These are phyloP conservation scores for Hypoxylon fragiforme DNA, from an alignment of 495 filamentous ascomycete genomes.

Conservation along the genomic window DNA sequence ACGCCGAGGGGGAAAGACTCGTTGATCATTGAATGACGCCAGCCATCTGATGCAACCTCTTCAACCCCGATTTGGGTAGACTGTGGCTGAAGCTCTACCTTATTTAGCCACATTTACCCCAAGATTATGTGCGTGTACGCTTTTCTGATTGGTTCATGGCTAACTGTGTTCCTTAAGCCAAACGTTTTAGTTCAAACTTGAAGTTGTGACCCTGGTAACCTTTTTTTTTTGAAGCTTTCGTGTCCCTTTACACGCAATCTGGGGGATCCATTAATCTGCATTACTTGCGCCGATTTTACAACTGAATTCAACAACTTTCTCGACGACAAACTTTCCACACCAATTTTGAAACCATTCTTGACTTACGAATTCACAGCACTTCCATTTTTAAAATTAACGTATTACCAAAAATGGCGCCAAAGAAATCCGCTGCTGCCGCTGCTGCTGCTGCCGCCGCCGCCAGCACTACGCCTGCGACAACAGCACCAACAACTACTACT, in stretches of 20 bases:
- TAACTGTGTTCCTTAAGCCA: slow-evolving; percentile 2
- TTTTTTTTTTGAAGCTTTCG: slow-evolving; percentile 43
- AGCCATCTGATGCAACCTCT: neutral
- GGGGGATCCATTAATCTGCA: slow-evolving; percentile 6
- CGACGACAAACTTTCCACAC: neutral
- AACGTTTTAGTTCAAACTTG: too few relatives aligned
- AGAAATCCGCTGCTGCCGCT: slow-evolving; percentile 29
- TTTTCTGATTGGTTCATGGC: slow-evolving; percentile 30
- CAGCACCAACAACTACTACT: slow-evolving; percentile 4
- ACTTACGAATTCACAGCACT: neutral
- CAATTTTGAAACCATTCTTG: neutral
- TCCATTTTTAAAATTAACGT: neutral
- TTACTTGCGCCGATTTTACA: slow-evolving; percentile 4
- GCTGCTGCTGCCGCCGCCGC: slow-evolving; percentile 6
- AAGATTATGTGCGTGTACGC: neutral
- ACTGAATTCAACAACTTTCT: neutral
- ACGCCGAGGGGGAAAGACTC: slow-evolving; percentile 18
- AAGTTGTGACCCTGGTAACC: too few relatives aligned
- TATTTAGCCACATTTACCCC: slow-evolving; percentile 26
- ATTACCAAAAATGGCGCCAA: slow-evolving; percentile 33
- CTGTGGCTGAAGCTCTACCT: slow-evolving; percentile 36
- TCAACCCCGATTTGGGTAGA: neutral
- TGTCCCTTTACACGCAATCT: slow-evolving; percentile 38
- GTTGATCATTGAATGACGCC: slow-evolving; percentile 5
- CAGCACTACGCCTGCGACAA: neutral